These are phyloP conservation scores for Priceomyces medius DNA, from an alignment of 805 yeast species.

Conservation along the genomic window DNA sequence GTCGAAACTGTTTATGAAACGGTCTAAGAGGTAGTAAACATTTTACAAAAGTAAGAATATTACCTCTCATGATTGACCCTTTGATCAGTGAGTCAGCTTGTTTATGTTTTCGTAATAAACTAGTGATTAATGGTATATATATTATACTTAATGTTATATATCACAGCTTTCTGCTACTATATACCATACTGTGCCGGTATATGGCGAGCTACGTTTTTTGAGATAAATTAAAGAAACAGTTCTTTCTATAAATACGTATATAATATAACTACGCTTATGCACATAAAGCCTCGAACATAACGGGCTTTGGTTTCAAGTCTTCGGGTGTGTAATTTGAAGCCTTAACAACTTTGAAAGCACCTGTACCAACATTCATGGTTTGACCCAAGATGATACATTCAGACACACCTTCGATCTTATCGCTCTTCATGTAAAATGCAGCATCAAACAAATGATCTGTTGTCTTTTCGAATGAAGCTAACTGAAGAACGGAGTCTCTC, in stretches of 20 bases:
- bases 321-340: conserved; percentile 46
- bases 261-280: conserved; percentile 1
- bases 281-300: conserved; percentile 49
- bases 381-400: conserved; percentile 97
- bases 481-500: conserved; percentile 96
- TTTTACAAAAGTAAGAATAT: too few relatives aligned
- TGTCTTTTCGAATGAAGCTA: conserved; percentile 97
- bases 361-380: conserved; percentile 97
- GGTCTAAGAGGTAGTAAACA: too few relatives aligned
- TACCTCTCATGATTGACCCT: too few relatives aligned
- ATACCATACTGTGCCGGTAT: too few relatives aligned
- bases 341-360: conserved; percentile 84
- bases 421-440: conserved; percentile 95
- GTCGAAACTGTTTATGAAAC: too few relatives aligned
- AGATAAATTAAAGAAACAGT: too few relatives aligned
- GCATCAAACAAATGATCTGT: conserved; percentile 98
- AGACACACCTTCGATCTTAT: conserved; percentile 93
- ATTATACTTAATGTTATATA: too few relatives aligned
- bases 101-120: too few relatives aligned
- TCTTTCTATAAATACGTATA: neutral
- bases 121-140: too few relatives aligned
- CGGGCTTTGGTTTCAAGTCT: conserved; percentile 42
- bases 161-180: too few relatives aligned
- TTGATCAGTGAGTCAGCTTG: too few relatives aligned
- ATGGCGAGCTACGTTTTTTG: too few relatives aligned